Conservation (phyloP, 257 asterid species). For the Solanum stenotomum region DNA sequence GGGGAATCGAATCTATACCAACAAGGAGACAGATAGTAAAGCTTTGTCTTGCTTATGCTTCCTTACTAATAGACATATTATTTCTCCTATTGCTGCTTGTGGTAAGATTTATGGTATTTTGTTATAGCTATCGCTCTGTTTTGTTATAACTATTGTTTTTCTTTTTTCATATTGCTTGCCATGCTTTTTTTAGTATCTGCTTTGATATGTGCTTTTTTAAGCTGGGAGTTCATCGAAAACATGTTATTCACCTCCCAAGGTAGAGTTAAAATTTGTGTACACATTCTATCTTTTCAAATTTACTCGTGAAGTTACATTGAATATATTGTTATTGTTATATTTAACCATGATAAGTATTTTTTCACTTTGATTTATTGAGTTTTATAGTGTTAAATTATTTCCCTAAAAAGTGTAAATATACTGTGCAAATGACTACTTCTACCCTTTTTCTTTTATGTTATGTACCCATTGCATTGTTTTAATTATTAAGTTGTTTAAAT, state of each 20-base stretch:
- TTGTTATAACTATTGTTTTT: too few species aligned
- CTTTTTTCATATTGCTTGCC: not conserved
- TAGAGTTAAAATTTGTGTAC: too few species aligned
- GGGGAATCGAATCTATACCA: not conserved
- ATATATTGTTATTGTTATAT: not conserved
- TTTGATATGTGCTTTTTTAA: not conserved
- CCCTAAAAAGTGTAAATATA: not conserved
- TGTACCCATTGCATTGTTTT: not conserved
- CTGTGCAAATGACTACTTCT: not conserved
- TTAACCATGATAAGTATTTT: not conserved
- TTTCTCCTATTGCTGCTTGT: not conserved
- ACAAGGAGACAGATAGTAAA: not conserved
- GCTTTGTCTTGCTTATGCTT: not conserved
- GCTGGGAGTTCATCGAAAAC: not conserved
- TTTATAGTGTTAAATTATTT: not conserved
- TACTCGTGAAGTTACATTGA: not conserved
- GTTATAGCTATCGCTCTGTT: not conserved
- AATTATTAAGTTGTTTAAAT: not conserved
- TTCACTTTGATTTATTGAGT: not conserved
- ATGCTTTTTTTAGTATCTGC: too few species aligned
- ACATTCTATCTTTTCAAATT: not conserved
- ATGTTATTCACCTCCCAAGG: not conserved
- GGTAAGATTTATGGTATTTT: too few species aligned
- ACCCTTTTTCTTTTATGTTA: not conserved
- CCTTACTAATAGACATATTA: not conserved